These are phyloP conservation scores for Jaapia argillacea DNA, from an alignment of 768 basidiomycete species.

Conservation along the genomic window DNA sequence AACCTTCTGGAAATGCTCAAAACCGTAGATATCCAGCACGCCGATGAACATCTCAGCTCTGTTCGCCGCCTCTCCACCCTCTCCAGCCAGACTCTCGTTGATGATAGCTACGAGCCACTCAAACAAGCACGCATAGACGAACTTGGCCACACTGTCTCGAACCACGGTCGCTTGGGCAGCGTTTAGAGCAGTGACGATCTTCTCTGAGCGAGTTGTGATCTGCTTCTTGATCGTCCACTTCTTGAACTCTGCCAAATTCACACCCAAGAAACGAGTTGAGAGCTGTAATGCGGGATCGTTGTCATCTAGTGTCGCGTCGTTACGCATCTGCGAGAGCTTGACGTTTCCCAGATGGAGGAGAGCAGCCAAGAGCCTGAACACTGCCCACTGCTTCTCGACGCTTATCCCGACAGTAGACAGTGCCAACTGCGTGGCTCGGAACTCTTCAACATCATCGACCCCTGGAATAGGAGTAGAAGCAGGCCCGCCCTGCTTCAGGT, in stretches of 20 bases:
- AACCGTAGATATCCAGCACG: constrained; percentile 95
- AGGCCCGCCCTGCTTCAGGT: constrained; percentile 89
- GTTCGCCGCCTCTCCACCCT: constrained; percentile 82
- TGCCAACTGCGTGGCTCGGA: constrained; percentile 86
- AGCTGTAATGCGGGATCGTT: constrained; percentile 70
- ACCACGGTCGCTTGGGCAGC: constrained; percentile 88
- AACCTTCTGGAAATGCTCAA: constrained; percentile 95
- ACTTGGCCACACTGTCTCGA: constrained; percentile 94
- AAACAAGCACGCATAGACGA: constrained; percentile 96
- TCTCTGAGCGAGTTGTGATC: constrained; percentile 88
- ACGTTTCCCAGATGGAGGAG: constrained; percentile 98
- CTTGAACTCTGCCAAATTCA: constrained; percentile 88
- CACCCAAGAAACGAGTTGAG: constrained; percentile 84
- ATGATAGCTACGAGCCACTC: constrained; percentile 98
- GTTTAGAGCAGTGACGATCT: constrained; percentile 84
- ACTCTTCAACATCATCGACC: constrained; percentile 95
- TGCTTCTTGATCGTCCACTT: constrained; percentile 99
- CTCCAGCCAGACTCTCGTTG: constrained; percentile 95
- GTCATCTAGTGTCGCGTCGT: constrained; percentile 79
- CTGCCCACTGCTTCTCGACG: constrained; percentile 97
- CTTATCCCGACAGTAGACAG: constrained; percentile 96
- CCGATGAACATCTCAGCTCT: constrained; percentile 98
- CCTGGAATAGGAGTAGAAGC: constrained; percentile 79
- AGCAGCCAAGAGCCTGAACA: constrained; percentile 88
- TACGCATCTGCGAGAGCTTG: constrained; percentile 73